Evolutionary conservation across 805 yeast species (phyloP).

Genomic region (Candida anglica): DNA sequence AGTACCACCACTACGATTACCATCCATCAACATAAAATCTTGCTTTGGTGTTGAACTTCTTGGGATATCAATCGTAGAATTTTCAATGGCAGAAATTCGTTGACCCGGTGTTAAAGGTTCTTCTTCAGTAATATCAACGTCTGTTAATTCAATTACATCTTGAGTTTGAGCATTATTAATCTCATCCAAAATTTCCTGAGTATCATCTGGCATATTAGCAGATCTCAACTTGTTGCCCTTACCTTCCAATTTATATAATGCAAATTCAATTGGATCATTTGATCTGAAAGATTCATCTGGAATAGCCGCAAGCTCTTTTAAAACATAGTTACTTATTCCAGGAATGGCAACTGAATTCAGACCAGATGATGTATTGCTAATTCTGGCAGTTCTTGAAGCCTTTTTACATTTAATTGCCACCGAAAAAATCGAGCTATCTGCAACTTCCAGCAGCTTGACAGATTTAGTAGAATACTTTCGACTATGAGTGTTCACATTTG

Average conservation of each 20-base stretch:
- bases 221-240: conserved; percentile 17
- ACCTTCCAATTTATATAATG: conserved; percentile 79
- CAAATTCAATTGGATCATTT: conserved; percentile 69
- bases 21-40: no score
- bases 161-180: conserved; percentile 38
- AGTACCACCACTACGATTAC: no score
- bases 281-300: conserved; percentile 70
- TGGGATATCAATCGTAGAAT: conserved; percentile 1
- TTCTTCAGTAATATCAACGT: conserved; percentile 15
- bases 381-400: conserved; percentile 9
- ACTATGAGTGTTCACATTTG: conserved; percentile 3
- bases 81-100: not conserved
- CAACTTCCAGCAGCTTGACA: conserved; percentile 22
- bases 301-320: conserved; percentile 68
- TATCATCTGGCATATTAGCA: conserved; percentile 12
- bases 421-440: conserved; percentile 35
- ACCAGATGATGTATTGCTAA: conserved; percentile 12
- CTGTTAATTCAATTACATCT: conserved; percentile 25
- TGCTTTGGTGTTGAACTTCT: conserved; percentile 5
- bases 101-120: conserved; percentile 31
- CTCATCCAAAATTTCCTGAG: conserved; percentile 34
- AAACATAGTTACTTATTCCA: conserved; percentile 37
- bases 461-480: conserved; percentile 11
- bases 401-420: conserved; percentile 17
- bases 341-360: conserved; percentile 51